Conservation (phyloP, 1,284 basidiomycete species). For the Exobasidium rhododendri region DNA sequence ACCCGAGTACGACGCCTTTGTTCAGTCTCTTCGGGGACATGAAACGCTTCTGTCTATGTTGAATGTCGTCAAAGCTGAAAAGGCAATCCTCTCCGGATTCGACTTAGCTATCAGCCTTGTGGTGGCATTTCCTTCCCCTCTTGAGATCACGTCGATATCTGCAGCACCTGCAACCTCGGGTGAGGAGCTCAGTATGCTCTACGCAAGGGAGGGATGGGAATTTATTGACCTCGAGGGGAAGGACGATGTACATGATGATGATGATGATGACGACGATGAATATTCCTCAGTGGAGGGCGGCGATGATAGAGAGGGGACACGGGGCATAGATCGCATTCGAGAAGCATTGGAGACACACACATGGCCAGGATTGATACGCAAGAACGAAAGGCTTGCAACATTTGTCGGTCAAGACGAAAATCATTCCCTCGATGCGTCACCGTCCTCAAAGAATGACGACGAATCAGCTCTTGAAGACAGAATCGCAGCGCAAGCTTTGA, state of each 20-base stretch:
- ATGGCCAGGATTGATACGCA: constrained; percentile 37
- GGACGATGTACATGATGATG: constrained; percentile 9
- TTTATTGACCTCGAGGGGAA: constrained; percentile 26
- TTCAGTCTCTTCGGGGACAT: not conserved
- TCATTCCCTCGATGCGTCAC: not conserved
- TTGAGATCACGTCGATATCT: constrained; percentile 15
- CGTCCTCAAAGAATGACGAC: not conserved
- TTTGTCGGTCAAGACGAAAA: constrained; percentile 10
- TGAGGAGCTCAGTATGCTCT: constrained; percentile 31
- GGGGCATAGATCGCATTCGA: constrained; percentile 36
- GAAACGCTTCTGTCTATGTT: not conserved
- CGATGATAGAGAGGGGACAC: constrained; percentile 19
- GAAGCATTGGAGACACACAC: constrained; percentile 42
- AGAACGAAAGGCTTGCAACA: constrained; percentile 14
- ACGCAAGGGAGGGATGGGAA: constrained; percentile 42
- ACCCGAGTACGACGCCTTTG: no score
- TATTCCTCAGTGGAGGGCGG: constrained; percentile 16
- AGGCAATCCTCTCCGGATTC: constrained; percentile 12
- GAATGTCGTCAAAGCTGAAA: not conserved
- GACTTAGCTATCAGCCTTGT: constrained; percentile 23
- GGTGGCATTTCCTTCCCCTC: constrained; percentile 13
- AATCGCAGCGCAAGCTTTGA: not conserved
- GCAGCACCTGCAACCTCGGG: not conserved
- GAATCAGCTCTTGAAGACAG: not conserved
- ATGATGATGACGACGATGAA: constrained; percentile 24